A percentile compares a stretch with the other conserved stretches of the same genome.
Evolutionary conservation across 192 early-diverging fungal genomes (phyloP).

Genomic region (Spinellus fusiger): DNA sequence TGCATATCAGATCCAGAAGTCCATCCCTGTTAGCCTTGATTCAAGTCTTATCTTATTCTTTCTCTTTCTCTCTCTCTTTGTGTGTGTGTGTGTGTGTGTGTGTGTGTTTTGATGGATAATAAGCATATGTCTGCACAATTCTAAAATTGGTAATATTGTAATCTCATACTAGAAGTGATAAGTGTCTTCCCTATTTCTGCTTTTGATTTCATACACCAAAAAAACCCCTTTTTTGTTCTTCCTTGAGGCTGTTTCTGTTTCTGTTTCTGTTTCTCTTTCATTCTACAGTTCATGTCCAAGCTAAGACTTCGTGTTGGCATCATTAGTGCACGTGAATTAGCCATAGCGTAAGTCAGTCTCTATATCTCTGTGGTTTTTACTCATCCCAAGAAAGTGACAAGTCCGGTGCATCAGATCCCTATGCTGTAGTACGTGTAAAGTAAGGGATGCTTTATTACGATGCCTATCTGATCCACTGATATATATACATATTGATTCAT

Average conservation of each 20-base stretch:
- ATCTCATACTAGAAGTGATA: too few species aligned
- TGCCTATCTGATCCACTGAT: not conserved
- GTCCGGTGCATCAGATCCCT: slow-evolving; percentile 17
- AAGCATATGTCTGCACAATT: too few species aligned
- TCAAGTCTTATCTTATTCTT: too few species aligned
- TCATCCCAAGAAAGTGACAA: slow-evolving; percentile 6
- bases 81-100: not conserved
- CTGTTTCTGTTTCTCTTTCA: not conserved
- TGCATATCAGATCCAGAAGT: too few species aligned
- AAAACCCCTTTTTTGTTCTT: too few species aligned
- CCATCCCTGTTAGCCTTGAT: too few species aligned
- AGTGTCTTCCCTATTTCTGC: too few species aligned
- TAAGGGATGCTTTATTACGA: not conserved
- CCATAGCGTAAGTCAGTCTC: slow-evolving; percentile 13
- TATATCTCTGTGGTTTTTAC: not conserved
- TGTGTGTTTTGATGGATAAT: too few species aligned
- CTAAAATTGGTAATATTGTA: too few species aligned
- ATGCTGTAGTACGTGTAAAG: slow-evolving; percentile 14
- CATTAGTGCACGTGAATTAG: slow-evolving; percentile 13
- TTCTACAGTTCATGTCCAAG: slow-evolving; percentile 1
- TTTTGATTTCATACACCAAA: too few species aligned
- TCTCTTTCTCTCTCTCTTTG: not conserved
- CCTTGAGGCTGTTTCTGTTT: not conserved
- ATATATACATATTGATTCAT: not conserved
- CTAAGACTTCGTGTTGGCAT: slow-evolving; percentile 12